Conservation (phyloP, 2,329 filamentous ascomycete species). For the Erysiphe pulchra region DNA sequence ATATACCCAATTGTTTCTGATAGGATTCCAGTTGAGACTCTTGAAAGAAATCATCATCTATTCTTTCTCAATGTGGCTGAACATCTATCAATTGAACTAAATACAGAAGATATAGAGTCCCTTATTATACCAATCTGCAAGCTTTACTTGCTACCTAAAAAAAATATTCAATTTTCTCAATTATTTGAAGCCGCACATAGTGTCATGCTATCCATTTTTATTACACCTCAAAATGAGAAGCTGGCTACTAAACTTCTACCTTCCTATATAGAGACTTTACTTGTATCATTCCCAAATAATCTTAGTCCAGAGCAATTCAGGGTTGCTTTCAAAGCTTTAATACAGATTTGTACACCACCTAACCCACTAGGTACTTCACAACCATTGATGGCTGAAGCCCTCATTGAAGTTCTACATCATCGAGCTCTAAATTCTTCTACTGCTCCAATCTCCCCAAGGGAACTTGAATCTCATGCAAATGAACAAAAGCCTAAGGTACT, state of each 20-base stretch:
- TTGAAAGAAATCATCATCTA: conserved; percentile 40
- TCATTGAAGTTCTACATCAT: conserved; percentile 38
- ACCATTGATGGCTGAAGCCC: conserved; percentile 33
- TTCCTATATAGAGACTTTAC: conserved; percentile 42
- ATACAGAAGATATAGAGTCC: conserved; percentile 28
- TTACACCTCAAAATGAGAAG: conserved; percentile 34
- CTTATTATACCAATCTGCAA: conserved; percentile 33
- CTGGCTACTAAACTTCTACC: conserved; percentile 35
- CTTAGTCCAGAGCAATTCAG: conserved; percentile 43
- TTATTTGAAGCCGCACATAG: conserved; percentile 51
- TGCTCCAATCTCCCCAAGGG: conserved; percentile 13
- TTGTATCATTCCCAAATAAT: conserved; percentile 37
- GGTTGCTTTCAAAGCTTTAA: conserved; percentile 41
- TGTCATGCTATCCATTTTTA: conserved; percentile 41
- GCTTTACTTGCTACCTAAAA: conserved; percentile 31
- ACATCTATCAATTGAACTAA: conserved; percentile 35
- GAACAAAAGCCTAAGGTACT: conserved; percentile 14
- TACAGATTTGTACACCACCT: conserved; percentile 39
- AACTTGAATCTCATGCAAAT: conserved; percentile 10
- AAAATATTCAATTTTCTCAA: conserved; percentile 23
- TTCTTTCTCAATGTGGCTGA: conserved; percentile 49
- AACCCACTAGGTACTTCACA: conserved; percentile 32
- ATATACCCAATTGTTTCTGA: conserved; percentile 16
- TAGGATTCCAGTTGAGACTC: conserved; percentile 33
- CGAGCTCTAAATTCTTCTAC: conserved; percentile 29